These are phyloP conservation scores for Fomitiporia mediterranea DNA, from an alignment of 1,284 basidiomycete species.

Conservation along the genomic window DNA sequence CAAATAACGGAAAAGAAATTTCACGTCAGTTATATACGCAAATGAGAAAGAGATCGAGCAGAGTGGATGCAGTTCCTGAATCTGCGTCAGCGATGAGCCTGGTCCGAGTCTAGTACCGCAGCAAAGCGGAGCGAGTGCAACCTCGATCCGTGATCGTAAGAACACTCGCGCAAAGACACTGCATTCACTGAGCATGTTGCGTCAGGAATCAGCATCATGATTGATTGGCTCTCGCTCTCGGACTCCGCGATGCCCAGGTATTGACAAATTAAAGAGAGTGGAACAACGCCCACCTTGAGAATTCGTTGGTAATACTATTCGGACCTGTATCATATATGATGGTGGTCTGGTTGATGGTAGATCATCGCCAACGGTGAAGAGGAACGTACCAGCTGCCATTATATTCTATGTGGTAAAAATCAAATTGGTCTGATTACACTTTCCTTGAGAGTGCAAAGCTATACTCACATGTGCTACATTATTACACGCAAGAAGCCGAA, in stretches of 20 bases:
- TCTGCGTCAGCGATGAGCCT: too few species aligned
- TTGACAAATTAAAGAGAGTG: conserved; percentile 3
- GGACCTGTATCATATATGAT: conserved; percentile 49
- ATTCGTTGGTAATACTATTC: conserved; percentile 74
- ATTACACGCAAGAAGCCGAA: conserved; percentile 6
- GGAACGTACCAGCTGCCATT: conserved; percentile 50
- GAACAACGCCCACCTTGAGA: conserved; percentile 50
- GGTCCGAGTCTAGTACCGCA: too few species aligned
- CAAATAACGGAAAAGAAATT: too few species aligned
- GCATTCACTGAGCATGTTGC: not conserved
- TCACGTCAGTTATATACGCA: not conserved
- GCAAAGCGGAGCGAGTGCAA: too few species aligned
- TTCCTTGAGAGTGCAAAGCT: too few species aligned
- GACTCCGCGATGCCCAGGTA: conserved; percentile 14
- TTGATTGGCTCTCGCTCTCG: not conserved
- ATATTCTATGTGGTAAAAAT: conserved; percentile 47
- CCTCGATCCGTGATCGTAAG: too few species aligned
- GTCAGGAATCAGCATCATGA: not conserved
- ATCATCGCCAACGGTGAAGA: not conserved
- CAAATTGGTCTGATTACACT: conserved; percentile 8
- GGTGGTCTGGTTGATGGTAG: not conserved
- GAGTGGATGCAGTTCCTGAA: too few species aligned
- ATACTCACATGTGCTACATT: conserved; percentile 55
- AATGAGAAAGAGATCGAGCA: too few species aligned
- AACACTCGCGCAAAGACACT: not conserved